Base-by-base conservation (phyloP, 768 basidiomycete species). In the Paxillus rubicundulus region DNA sequence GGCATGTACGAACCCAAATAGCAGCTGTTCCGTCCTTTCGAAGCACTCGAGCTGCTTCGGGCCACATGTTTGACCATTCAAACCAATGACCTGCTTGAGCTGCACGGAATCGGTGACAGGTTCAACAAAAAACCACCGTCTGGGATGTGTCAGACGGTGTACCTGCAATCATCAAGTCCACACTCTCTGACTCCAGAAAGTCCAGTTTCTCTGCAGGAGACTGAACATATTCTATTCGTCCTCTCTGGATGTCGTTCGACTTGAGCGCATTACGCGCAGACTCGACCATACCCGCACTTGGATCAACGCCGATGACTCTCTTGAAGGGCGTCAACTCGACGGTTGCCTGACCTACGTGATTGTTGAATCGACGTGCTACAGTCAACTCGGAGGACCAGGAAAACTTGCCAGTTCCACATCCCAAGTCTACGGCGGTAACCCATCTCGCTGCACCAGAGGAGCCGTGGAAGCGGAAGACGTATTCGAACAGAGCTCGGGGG, bases 1-100 rank as follows among this genome's bases (percentile, higher is more conserved):
- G 21, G 8, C 9, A 5, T 30, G 13, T 18, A 68, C 78, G 27
- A 55, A 87, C 89, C 86, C 89, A 92, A 54, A 85, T 83, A 5
- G 87, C 87, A 9, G 79, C 80, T 3, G 81, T 85, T 4, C 88
- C 90, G 10, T 80, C 76, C 2, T 70, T 74, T 40, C 79, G 74
- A 24, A 92, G 66, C 1, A 86, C 78, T 12, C 86, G 73, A 9
- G 75, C 73, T 0, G 80, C 72, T 66, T 91, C 87, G 8, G 78
- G 78, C 87, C 89, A 92, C 14, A 87, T 74, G 54, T 75, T 79
- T 2, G 69, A 63, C 80, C 84, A 89, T 58, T 92, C 77, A 61
- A 92, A 92, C 90, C 90, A 92, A 62, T 93, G 91, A 1, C 82
- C 84, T 0, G 90, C 80, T 66, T 91, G 91, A 1, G 87, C 89